Evolutionary conservation across 306 rosid genomes (phyloP).

Genomic region (Luffa aegyptiaca): DNA sequence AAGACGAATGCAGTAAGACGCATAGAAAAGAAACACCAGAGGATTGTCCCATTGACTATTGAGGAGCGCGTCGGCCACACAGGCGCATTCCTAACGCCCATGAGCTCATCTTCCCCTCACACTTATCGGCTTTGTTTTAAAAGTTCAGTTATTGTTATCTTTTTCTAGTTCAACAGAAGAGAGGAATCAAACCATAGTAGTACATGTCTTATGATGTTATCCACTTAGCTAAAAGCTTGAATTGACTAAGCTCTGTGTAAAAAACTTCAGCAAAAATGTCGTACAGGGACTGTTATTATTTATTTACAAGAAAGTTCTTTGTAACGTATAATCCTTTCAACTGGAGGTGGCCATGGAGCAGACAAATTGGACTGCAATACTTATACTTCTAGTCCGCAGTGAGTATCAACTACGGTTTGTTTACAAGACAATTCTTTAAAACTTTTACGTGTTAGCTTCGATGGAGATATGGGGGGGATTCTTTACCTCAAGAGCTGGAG

Average conservation of each 20-base stretch:
- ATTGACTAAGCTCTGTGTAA: too few relatives aligned
- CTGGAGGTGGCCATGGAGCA: too few relatives aligned
- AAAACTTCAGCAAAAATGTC: neutral
- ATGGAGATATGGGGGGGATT: neutral
- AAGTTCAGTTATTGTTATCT: too few relatives aligned
- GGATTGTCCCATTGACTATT: neutral
- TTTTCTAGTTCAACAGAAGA: too few relatives aligned
- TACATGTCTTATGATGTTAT: too few relatives aligned
- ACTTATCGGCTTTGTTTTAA: too few relatives aligned
- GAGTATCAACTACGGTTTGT: neutral
- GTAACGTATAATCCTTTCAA: neutral
- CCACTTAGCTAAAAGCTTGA: neutral
- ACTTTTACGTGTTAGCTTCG: neutral
- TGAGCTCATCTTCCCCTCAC: neutral
- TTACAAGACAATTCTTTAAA: neutral
- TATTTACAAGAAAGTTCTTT: neutral
- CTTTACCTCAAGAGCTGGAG: slow-evolving; percentile 9
- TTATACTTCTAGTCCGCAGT: neutral
- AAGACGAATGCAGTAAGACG: neutral
- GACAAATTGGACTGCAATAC: too few relatives aligned
- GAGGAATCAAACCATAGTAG: neutral
- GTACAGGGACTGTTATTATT: neutral
- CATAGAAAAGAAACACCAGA: neutral
- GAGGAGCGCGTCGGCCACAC: neutral
- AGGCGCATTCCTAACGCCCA: neutral